Evolutionary conservation across 352 stramenopile species (phyloP).

Genomic region (Globisporangium ultimum): DNA sequence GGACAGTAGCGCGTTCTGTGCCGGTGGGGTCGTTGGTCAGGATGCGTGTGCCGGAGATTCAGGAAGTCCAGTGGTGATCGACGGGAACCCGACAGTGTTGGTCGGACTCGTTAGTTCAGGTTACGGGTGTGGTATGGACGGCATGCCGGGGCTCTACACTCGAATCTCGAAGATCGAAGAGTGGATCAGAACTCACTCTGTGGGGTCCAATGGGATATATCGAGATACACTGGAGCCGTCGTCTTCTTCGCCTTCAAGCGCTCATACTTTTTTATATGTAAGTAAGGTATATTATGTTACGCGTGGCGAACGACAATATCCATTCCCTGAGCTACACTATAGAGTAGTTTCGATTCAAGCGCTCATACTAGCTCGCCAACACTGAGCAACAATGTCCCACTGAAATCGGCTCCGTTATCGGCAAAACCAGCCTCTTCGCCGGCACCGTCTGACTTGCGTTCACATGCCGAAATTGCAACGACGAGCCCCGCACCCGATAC

Average conservation of each 20-base stretch:
- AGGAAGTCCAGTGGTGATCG: conserved; percentile 15
- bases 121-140: conserved; percentile 4
- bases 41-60: conserved; percentile 20
- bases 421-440: no score
- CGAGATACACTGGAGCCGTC: not conserved
- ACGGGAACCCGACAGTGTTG: not conserved
- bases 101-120: conserved; percentile 13
- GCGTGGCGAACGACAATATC: no score
- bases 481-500: no score
- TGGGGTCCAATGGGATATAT: not conserved
- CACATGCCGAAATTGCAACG: not conserved
- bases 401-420: no score
- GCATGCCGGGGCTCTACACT: conserved; percentile 12
- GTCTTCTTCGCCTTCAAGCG: no score
- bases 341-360: no score
- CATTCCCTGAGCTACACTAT: no score
- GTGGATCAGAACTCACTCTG: not conserved
- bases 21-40: conserved; percentile 4
- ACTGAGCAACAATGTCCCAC: no score
- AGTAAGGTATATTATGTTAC: no score
- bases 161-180: conserved; percentile 2
- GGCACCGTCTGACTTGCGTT: no score
- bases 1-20: conserved; percentile 17
- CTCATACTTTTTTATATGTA: no score
- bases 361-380: no score